Conservation (phyloP, 345 rosid genomes). For the Citrus medica region DNA sequence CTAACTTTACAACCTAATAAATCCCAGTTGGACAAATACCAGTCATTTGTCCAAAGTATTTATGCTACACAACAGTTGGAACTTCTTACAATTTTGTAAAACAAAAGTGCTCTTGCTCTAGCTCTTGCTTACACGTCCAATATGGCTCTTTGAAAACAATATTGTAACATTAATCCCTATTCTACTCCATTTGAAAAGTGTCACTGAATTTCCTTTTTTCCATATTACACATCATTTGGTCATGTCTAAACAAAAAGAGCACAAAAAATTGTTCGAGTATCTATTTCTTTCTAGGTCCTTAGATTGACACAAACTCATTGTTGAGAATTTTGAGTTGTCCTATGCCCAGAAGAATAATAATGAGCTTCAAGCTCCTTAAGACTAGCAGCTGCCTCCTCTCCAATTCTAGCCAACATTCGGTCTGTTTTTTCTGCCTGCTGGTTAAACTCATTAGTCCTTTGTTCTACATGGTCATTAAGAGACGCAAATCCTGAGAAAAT, state of each 20-base stretch:
- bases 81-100: too few species aligned
- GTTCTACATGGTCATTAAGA: conserved; percentile 79
- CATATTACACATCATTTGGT: neutral
- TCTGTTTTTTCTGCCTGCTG: conserved; percentile 64
- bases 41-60: too few species aligned
- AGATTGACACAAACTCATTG: neutral
- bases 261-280: conserved; percentile 24
- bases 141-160: neutral
- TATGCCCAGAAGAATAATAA: conserved; percentile 70
- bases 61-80: too few species aligned
- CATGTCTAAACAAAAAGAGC: neutral
- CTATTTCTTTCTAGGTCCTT: neutral
- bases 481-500: conserved; percentile 95
- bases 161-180: neutral
- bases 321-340: conserved; percentile 24
- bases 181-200: neutral
- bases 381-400: conserved; percentile 84
- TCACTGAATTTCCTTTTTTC: neutral
- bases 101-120: neutral
- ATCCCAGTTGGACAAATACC: too few species aligned
- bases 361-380: conserved; percentile 83
- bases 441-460: conserved; percentile 60
- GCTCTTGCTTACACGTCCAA: neutral
- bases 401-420: conserved; percentile 59
- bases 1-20: too few species aligned